These are phyloP conservation scores for Lactarius evosmus DNA, from an alignment of 768 basidiomycete genomes.

Conservation along the genomic window DNA sequence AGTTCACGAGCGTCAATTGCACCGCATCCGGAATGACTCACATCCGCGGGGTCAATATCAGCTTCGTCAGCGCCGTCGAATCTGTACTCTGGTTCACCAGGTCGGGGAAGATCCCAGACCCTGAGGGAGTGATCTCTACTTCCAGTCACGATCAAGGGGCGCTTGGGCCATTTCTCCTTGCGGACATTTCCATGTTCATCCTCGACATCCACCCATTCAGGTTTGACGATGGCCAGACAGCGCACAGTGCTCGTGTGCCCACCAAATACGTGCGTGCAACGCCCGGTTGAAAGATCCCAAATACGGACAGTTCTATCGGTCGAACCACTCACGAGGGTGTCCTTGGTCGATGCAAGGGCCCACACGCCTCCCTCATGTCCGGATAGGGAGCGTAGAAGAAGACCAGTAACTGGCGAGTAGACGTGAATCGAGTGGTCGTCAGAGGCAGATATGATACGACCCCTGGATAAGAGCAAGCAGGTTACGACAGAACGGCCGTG, in stretches of 20 bases:
- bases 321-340: slow-evolving; percentile 85
- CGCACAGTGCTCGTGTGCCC: slow-evolving; percentile 97
- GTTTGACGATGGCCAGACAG: slow-evolving; percentile 93
- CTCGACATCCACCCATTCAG: slow-evolving; percentile 78
- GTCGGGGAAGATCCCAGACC: slow-evolving; percentile 64
- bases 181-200: slow-evolving; percentile 56
- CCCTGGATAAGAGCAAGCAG: slow-evolving; percentile 90
- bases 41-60: slow-evolving; percentile 57
- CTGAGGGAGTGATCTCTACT: slow-evolving; percentile 64
- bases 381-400: slow-evolving; percentile 66
- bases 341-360: slow-evolving; percentile 89
- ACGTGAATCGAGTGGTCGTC: slow-evolving; percentile 97
- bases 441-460: slow-evolving; percentile 94
- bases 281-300: slow-evolving; percentile 78
- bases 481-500: slow-evolving; percentile 92
- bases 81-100: slow-evolving; percentile 73
- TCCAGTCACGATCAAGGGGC: slow-evolving; percentile 68
- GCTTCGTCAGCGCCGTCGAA: slow-evolving; percentile 60
- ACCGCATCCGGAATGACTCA: slow-evolving; percentile 28
- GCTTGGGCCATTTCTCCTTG: slow-evolving; percentile 72
- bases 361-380: slow-evolving; percentile 97
- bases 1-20: not conserved
- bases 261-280: slow-evolving; percentile 89
- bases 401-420: slow-evolving; percentile 83
- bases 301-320: slow-evolving; percentile 92